Evolutionary conservation across 129 eudicot genomes (phyloP).

Genomic region (Apium graveolens): DNA sequence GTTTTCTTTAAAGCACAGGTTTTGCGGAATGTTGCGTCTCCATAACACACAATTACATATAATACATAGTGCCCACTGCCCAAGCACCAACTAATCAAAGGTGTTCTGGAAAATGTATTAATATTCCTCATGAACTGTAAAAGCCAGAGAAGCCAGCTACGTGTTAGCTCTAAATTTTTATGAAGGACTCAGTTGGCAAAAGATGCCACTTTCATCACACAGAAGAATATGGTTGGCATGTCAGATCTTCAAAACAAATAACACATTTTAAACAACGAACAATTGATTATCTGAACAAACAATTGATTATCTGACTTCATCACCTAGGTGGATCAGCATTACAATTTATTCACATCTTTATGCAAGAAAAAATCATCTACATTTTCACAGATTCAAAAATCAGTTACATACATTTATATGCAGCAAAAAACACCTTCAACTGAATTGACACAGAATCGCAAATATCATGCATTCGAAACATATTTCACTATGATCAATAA

Average conservation of each 20-base stretch:
- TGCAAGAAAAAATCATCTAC: background rate
- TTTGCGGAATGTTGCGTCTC: background rate
- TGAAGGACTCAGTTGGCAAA: background rate
- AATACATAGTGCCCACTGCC: background rate
- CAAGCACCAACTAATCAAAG: background rate
- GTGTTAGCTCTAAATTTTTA: background rate
- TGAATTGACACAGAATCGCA: background rate
- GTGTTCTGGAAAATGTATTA: background rate
- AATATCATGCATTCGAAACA: background rate
- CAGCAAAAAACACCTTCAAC: background rate
- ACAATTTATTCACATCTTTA: background rate
- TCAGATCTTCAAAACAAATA: background rate
- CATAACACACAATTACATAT: background rate
- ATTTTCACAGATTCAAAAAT: too few relatives aligned
- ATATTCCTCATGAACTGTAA: background rate
- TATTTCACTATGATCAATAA: background rate
- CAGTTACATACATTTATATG: background rate
- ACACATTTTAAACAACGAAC: background rate
- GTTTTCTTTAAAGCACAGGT: background rate
- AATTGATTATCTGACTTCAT: background rate
- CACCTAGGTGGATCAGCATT: background rate
- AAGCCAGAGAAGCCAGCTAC: background rate
- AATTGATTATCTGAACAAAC: background rate
- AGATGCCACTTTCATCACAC: background rate
- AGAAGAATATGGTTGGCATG: constrained; percentile 1